phyloP scores from a whole-genome alignment of 2,329 filamentous ascomycete genomes.

The Aspergillus pseudoterreus region DNA sequence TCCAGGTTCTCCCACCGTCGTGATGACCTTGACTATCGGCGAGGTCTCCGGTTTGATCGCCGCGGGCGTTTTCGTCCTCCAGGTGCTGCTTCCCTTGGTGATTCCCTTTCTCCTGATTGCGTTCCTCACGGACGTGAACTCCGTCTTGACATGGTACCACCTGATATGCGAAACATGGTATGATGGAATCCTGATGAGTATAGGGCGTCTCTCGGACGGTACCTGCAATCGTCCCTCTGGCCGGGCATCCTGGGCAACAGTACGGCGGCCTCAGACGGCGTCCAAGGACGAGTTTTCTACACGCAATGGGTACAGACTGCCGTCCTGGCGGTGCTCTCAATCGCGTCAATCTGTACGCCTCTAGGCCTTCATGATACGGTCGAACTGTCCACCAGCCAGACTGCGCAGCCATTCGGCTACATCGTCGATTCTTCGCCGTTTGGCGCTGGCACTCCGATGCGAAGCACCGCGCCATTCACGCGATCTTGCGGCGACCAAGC shows the following conservation, averaged over 20 bases:
- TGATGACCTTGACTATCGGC: conserved; percentile 28
- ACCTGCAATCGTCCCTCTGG: conserved; percentile 43
- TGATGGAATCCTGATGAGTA: not conserved
- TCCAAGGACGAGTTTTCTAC: conserved; percentile 18
- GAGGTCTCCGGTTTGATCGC: conserved; percentile 42
- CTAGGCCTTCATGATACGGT: conserved; percentile 45
- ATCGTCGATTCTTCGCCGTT: conserved; percentile 36
- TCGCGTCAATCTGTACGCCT: conserved; percentile 47
- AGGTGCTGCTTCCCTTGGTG: conserved; percentile 34
- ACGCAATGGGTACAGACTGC: conserved; percentile 25
- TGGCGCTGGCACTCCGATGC: conserved; percentile 37
- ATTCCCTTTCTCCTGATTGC: conserved; percentile 36
- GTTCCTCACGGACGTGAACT: conserved; percentile 34
- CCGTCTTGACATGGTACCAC: conserved; percentile 36
- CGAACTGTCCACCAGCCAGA: conserved; percentile 12
- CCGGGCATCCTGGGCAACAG: conserved; percentile 41
- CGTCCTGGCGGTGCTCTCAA: conserved; percentile 30
- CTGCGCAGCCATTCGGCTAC: conserved; percentile 35
- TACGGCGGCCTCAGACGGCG: conserved; percentile 27
- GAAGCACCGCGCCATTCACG: conserved; percentile 29
- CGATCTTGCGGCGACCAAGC: conserved; percentile 26
- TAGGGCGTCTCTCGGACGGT: conserved; percentile 35
- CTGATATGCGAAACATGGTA: not conserved
- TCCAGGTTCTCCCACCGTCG: no score
- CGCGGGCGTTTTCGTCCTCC: conserved; percentile 34